Evolutionary conservation across 805 yeast species (phyloP).

Genomic region (Debaryomyces maramus): DNA sequence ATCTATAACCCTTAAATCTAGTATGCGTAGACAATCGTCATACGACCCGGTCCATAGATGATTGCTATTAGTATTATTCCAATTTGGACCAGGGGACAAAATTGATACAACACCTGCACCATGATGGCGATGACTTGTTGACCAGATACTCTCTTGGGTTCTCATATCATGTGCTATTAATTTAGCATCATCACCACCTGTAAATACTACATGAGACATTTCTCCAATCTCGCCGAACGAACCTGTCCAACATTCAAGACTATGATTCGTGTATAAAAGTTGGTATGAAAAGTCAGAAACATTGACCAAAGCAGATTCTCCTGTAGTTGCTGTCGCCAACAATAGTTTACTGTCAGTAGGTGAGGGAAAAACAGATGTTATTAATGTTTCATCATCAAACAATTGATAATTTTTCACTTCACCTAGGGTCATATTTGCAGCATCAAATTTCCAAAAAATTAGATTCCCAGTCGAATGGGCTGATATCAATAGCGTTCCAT

Average conservation of each 20-base stretch:
- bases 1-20: conserved; percentile 65
- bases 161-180: conserved; percentile 72
- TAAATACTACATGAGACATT: conserved; percentile 58
- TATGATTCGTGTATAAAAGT: conserved; percentile 49
- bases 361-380: conserved; percentile 66
- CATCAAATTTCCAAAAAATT: conserved; percentile 54
- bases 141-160: conserved; percentile 40
- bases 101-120: conserved; percentile 91
- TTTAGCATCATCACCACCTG: conserved; percentile 89
- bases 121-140: conserved; percentile 56
- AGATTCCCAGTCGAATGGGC: conserved; percentile 84
- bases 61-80: conserved; percentile 47
- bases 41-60: conserved; percentile 85
- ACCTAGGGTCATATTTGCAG: conserved; percentile 19
- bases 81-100: conserved; percentile 43
- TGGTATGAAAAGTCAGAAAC: conserved; percentile 16
- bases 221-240: conserved; percentile 61
- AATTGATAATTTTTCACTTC: conserved; percentile 33
- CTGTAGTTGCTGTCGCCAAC: conserved; percentile 66
- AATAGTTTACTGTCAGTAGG: conserved; percentile 39
- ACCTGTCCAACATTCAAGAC: conserved; percentile 87
- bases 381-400: conserved; percentile 49
- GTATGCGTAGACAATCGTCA: conserved; percentile 71
- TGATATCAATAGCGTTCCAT: conserved; percentile 48
- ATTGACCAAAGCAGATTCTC: conserved; percentile 51